Base-by-base conservation (phyloP, 2,329 filamentous ascomycete genomes). In the Beauveria bassiana region DNA sequence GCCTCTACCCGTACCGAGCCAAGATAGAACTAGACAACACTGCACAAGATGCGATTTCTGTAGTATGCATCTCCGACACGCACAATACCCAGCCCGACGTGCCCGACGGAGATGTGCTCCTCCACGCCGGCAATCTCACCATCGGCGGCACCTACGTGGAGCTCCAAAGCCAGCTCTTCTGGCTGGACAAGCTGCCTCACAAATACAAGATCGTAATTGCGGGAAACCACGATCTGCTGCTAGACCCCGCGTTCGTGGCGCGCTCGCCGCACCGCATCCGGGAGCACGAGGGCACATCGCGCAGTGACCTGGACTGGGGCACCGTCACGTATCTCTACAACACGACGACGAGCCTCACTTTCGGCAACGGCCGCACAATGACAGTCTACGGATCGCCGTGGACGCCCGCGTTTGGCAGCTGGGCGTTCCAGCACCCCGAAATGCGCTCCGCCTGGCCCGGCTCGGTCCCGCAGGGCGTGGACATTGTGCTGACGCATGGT, bases 61-160 rank as follows among this genome's bases (percentile, higher is more conserved):
- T 77, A 2, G 73, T 78, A 12, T 79, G 77, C 68, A 62, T 80
- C 34, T 80, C 78, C 3, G 77, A 80, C 65, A 80, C 78, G 10
- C 78, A 80, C 67, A 76, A 75, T 64, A 69, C 65, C 22, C 70
- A 70, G 28, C 74, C 72, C 5, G 59, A 63, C 3, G 64, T 81
- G 6, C 77, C 78, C 1, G 58, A 68, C 4, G 79, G 77, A 0
- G 78, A 81, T 60, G 67, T 81, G 3, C 72, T 82, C 16, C 70
- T 81, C 47, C 78, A 81, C 62, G 76, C 78, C 0, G 79, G 79
- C 22, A 78, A 81, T 63, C 70, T 81, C n/a, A 79, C 77, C 0
- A 68, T 77, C 56, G 70, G 70, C n/a, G 78, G 77, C n/a, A 73
- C 76, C 0, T 69, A 73, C 22, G 65, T 69, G 5, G 78, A 80